Evolutionary conservation across 2,329 filamentous ascomycete genomes (phyloP).

Genomic region (Microdochium nivale): DNA sequence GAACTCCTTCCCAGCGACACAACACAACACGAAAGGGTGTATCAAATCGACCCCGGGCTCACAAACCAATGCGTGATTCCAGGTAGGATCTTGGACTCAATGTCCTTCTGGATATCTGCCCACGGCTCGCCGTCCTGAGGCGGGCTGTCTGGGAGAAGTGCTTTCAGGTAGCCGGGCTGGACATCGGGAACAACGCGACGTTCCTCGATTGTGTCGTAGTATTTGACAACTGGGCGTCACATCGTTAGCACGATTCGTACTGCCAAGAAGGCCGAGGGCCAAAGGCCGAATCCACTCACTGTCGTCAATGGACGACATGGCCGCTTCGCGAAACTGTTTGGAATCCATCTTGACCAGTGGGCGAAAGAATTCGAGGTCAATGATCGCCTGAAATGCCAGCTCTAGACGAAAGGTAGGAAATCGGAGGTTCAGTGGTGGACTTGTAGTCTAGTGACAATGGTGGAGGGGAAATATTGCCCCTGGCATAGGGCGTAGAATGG

Average conservation of each 20-base stretch:
- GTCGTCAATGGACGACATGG: conserved; percentile 71
- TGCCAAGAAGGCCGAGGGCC: background rate
- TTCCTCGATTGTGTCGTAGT: conserved; percentile 67
- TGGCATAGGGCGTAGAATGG: too few relatives aligned
- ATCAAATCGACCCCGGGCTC: conserved; percentile 8
- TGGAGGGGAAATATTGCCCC: too few relatives aligned
- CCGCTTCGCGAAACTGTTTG: conserved; percentile 67
- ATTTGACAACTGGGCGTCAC: conserved; percentile 57
- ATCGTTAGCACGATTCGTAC: conserved; percentile 3
- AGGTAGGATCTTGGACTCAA: conserved; percentile 79
- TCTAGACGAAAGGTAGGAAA: too few relatives aligned
- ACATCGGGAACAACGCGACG: conserved; percentile 70
- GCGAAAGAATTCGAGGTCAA: background rate
- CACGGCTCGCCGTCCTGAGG: conserved; percentile 65
- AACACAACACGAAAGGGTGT: background rate
- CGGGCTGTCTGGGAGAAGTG: conserved; percentile 61
- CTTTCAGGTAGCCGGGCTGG: conserved; percentile 75
- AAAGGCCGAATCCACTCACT: conserved; percentile 54
- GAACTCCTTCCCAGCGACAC: background rate
- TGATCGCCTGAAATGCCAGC: background rate
- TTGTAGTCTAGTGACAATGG: too few relatives aligned
- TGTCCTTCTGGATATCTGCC: conserved; percentile 71
- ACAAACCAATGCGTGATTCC: conserved; percentile 77
- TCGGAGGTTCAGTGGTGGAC: too few relatives aligned
- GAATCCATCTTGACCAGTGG: conserved; percentile 56